Base-by-base conservation (phyloP, 2,329 filamentous ascomycete species). In the Scedosporium aurantiacum region DNA sequence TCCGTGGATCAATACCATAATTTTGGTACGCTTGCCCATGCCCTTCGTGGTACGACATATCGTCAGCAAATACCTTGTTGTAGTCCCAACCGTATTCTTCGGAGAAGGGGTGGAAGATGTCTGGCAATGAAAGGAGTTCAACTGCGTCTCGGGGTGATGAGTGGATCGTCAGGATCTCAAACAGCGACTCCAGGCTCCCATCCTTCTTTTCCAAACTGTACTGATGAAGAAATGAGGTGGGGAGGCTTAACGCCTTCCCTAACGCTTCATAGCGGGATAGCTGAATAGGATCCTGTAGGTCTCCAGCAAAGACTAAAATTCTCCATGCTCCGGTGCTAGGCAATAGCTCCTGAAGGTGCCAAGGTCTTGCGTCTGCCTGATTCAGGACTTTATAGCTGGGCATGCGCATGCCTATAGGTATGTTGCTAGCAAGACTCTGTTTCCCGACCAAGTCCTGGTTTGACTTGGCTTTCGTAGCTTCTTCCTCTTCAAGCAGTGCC, bases 111-210 rank as follows among this genome's bases (percentile, higher is more conserved):
- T 75, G 76, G 45, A 81, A 76, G 0, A 78, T 70, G 1, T 76
- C 74, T 0, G 80, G 80, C 25, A 83, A 76, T 60, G 81, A 79
- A 18, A 81, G 68, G 5, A 83, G 67, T 60, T 82, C 79, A 0
- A 80, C 73, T 0, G 79, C 72, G 0, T 66, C 69, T 43, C 84
- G 74, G 23, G 75, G 75, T 0, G 81, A 74, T 2, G 78, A 76
- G 68, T 89, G 86, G 0, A 87, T 71, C 0, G 84, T 82, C 2
- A 89, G 68, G 0, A 88, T 72, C 32, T 87, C 84, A 45, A 89
- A 75, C 3, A 83, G 14, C 4, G 54, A 57, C 12, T 18, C 27
- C 12, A 32, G 28, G 12, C 23, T 28, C 5, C 54, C 27, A 5
- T 21, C n/a, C 5, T 55, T 25, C 21, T 55, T 25, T 55, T 25